Conservation (phyloP, 176 grass and related monocot genomes). For the Cenchrus fungigraminus region DNA sequence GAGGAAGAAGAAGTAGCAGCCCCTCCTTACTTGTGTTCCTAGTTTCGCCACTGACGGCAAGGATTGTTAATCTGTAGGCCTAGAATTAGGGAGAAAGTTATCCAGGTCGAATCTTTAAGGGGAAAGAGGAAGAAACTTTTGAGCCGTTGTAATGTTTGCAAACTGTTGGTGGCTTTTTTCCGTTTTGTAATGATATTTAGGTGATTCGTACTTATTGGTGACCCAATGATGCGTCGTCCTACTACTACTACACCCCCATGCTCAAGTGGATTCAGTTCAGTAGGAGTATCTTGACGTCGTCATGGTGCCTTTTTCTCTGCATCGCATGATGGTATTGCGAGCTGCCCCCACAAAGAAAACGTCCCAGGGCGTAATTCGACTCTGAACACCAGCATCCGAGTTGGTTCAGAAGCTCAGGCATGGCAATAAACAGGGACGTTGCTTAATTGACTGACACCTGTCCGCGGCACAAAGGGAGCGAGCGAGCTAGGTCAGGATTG, state of each 20-base stretch:
- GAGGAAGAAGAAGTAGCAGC: too few relatives aligned
- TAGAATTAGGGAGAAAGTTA: not conserved
- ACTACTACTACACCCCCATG: not conserved
- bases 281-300: not conserved
- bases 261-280: not conserved
- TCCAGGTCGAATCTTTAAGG: not conserved
- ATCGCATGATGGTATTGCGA: not conserved
- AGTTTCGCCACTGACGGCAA: too few relatives aligned
- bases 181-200: constrained; percentile 7
- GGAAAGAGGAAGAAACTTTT: not conserved
- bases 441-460: not conserved
- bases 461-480: not conserved
- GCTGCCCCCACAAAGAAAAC: not conserved
- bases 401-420: not conserved
- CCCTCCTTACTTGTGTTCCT: too few relatives aligned
- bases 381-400: not conserved
- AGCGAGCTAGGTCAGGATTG: not conserved
- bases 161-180: not conserved
- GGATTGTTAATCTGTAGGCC: not conserved
- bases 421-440: not conserved
- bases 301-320: not conserved
- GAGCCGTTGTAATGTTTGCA: not conserved
- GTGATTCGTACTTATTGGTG: constrained; percentile 6
- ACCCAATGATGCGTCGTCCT: not conserved
- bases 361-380: not conserved